Conservation (phyloP, 2,329 filamentous ascomycete species). For the Diplodia mutila region DNA sequence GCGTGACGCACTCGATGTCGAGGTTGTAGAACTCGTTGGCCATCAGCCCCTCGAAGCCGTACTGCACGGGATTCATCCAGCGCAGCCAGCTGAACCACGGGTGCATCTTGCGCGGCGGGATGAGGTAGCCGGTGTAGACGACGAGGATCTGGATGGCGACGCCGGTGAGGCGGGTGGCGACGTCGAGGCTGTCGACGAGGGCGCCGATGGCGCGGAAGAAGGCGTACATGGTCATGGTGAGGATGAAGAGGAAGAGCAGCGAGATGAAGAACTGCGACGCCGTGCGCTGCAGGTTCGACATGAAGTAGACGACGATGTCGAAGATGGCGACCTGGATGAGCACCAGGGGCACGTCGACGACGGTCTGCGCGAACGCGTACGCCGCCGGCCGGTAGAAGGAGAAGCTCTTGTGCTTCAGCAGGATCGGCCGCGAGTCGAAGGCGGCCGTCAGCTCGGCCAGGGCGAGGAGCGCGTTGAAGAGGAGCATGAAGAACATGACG, state of each 20-base stretch:
- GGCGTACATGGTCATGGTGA: slow-evolving; percentile 50
- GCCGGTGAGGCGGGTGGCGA: slow-evolving; percentile 46
- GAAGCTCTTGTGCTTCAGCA: slow-evolving; percentile 72
- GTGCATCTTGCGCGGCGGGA: slow-evolving; percentile 46
- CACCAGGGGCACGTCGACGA: slow-evolving; percentile 62
- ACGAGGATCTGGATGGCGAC: slow-evolving; percentile 46
- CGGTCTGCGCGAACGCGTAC: slow-evolving; percentile 61
- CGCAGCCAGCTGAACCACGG: slow-evolving; percentile 47
- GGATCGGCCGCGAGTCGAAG: slow-evolving; percentile 65
- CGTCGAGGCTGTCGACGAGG: slow-evolving; percentile 41
- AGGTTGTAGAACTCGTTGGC: slow-evolving; percentile 71
- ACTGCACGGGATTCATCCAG: slow-evolving; percentile 63
- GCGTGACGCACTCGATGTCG: slow-evolving; percentile 58
- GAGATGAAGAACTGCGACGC: slow-evolving; percentile 66
- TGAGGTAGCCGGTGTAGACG: slow-evolving; percentile 47
- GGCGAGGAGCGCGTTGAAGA: slow-evolving; percentile 66
- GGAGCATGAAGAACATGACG: slow-evolving; percentile 64
- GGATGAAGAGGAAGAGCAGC: slow-evolving; percentile 64
- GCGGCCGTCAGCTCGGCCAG: slow-evolving; percentile 64
- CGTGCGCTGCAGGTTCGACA: slow-evolving; percentile 60
- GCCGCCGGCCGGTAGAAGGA: slow-evolving; percentile 68
- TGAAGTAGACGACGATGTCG: slow-evolving; percentile 65
- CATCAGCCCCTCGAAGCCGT: slow-evolving; percentile 70
- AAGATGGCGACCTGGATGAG: slow-evolving; percentile 63
- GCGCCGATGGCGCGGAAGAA: slow-evolving; percentile 46